Evolutionary conservation across 805 yeast genomes (phyloP), one percentile per base, ranked within the genome.

Genomic region (Saccharomycopsis fermentans): DNA sequence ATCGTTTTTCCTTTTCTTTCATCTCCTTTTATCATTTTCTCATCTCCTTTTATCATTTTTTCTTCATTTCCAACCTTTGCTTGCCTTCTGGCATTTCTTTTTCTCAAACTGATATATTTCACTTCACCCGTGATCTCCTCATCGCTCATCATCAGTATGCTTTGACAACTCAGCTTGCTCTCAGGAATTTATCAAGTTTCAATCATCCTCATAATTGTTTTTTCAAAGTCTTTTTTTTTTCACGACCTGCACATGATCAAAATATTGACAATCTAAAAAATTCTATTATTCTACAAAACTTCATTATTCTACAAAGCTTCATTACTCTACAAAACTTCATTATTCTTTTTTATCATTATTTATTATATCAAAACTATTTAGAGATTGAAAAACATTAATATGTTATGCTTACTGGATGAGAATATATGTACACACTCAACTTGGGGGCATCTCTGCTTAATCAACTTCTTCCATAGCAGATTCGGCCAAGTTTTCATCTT

Each of bases 401-500:
- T 32, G 12, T 21, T 43, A 43, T 43, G 50, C 26, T 27, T 43
- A 43, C 50, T 21, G 26, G 26, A 43, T 21, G 24, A n/a, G 26
- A n/a, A 43, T 12, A 21, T 21, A 24, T 24, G 12, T 29, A 43
- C 50, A 24, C 50, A 43, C 50, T 43, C 24, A 2, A 43, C 26
- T 43, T 21, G 24, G n/a, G n/a, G n/a, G n/a, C n/a, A n/a, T n/a
- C n/a, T n/a, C n/a, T 26, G 52, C 14, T 74, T 87, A 92, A 78
- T 92, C 99, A 75, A 92, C 97, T 81, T 92, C 99, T 83, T 92
- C 99, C 99, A 92, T 94, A 71, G 90, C 96, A 64, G 95, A 85
- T 79, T 90, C 96, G 71, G 84, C 90, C 69, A 84, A 83, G 62
- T 82, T 84, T 69, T 82, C 91, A 64, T 80, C 81, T 63, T 79